These are phyloP conservation scores for Rhexocercosporidium sp. DNA, from an alignment of 2,329 filamentous ascomycete species.

Conservation along the genomic window DNA sequence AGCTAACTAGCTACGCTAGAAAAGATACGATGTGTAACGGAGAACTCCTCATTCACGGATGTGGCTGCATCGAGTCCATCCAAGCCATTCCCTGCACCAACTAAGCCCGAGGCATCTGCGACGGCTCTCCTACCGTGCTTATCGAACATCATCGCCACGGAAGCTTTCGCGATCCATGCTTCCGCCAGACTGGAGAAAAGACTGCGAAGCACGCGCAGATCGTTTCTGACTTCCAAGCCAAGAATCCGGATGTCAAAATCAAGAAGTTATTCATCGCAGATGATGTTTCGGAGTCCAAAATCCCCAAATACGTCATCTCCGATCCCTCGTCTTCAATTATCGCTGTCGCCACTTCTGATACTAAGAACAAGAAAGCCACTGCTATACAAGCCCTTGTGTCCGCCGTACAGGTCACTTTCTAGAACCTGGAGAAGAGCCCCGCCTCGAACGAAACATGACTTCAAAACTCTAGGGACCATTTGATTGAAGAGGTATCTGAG, in stretches of 20 bases:
- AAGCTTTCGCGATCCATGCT: not conserved
- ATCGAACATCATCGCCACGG: too few relatives aligned
- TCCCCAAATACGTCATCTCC: not conserved
- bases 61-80: not conserved
- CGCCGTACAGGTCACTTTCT: not conserved
- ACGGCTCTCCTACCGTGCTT: too few relatives aligned
- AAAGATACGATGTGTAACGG: not conserved
- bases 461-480: too few relatives aligned
- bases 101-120: too few relatives aligned
- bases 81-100: not conserved
- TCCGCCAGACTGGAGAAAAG: not conserved
- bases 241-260: not conserved
- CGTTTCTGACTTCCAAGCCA: not conserved
- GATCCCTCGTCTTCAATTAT: not conserved
- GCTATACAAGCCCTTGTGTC: not conserved
- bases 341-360: not conserved
- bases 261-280: not conserved
- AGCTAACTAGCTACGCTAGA: not conserved
- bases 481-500: too few relatives aligned
- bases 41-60: not conserved
- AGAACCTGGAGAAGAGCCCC: not conserved
- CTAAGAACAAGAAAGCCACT: not conserved
- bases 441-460: not conserved
- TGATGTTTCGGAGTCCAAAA: not conserved
- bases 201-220: not conserved